A percentile compares a stretch with the other conserved stretches of the same genome.
These are phyloP conservation scores for Pythium rhizo-oryzae DNA, from an alignment of 352 stramenopile genomes.

Conservation along the genomic window DNA sequence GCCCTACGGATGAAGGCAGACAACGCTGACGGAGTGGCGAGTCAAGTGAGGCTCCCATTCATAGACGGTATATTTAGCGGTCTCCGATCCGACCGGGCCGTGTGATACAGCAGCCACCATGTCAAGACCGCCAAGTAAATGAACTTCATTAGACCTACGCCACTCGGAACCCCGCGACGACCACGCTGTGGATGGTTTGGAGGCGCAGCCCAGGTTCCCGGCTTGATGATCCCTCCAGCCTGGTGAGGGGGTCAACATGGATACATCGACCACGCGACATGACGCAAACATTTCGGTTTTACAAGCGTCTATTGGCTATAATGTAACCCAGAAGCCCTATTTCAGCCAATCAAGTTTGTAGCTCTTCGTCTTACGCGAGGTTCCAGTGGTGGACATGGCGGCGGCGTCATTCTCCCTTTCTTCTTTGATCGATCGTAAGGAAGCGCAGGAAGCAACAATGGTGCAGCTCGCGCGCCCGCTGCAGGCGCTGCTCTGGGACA, in stretches of 20 bases:
- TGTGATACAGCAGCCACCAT: too few relatives aligned
- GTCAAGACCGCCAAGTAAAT: too few relatives aligned
- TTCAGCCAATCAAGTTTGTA: conserved; percentile 16
- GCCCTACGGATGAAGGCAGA: too few relatives aligned
- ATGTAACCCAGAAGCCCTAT: neutral
- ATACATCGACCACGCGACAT: conserved; percentile 13
- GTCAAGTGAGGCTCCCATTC: too few relatives aligned
- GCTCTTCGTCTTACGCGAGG: conserved; percentile 5
- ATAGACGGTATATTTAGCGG: too few relatives aligned
- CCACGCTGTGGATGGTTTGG: too few relatives aligned
- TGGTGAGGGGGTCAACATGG: neutral
- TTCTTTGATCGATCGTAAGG: neutral
- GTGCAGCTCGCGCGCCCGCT: conserved; percentile 31
- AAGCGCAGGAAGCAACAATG: conserved; percentile 10
- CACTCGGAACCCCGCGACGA: too few relatives aligned
- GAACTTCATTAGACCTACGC: too few relatives aligned
- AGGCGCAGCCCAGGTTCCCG: too few relatives aligned
- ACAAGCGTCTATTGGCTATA: conserved; percentile 6
- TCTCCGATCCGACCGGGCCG: too few relatives aligned
- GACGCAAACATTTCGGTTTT: conserved; percentile 16
- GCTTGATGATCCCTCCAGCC: neutral
- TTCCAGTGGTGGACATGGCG: conserved; percentile 11
- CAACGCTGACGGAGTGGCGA: too few relatives aligned
- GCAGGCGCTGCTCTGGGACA: conserved; percentile 93
- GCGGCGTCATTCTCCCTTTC: neutral